Percentiles rank a stretch among this genome's conserved stretches.
phyloP scores from a whole-genome alignment of 1,284 basidiomycete genomes.

The Phellopilus nigrolimitatus region DNA sequence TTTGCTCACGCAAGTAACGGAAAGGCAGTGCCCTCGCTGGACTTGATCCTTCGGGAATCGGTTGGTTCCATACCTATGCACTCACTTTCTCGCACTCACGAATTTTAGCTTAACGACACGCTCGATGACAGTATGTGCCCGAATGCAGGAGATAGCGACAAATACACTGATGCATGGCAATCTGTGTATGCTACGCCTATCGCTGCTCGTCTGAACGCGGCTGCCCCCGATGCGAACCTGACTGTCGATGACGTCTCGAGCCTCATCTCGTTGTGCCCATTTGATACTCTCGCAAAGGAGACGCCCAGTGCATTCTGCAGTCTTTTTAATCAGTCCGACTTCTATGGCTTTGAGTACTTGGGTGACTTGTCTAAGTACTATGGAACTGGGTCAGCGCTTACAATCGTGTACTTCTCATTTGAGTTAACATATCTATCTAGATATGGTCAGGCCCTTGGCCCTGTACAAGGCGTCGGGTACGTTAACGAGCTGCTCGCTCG shows the following conservation, averaged over 20 bases:
- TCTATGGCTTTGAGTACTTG: conserved; percentile 61
- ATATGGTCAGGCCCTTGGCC: conserved; percentile 62
- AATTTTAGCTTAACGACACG: conserved; percentile 59
- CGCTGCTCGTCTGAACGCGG: conserved; percentile 54
- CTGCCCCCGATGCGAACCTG: conserved; percentile 60
- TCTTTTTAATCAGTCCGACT: conserved; percentile 57
- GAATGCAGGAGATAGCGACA: conserved; percentile 43
- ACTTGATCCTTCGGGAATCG: conserved; percentile 46
- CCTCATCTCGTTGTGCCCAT: conserved; percentile 73
- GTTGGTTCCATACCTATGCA: conserved; percentile 31
- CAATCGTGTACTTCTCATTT: background rate
- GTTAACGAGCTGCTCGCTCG: conserved; percentile 81
- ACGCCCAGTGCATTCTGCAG: conserved; percentile 64
- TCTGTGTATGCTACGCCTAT: conserved; percentile 52
- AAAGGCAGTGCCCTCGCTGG: conserved; percentile 6
- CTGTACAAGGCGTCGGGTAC: conserved; percentile 76
- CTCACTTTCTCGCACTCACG: conserved; percentile 3
- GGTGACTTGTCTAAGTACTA: conserved; percentile 79
- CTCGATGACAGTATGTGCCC: conserved; percentile 68
- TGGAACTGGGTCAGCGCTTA: conserved; percentile 51
- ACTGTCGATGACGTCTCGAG: conserved; percentile 50
- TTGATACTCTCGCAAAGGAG: conserved; percentile 58
- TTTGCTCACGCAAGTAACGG: conserved; percentile 18
- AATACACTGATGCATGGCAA: conserved; percentile 49
- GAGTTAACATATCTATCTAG: conserved; percentile 30